Conservation (phyloP, 139 green algal species). For the Chlamydomonas applanata region DNA sequence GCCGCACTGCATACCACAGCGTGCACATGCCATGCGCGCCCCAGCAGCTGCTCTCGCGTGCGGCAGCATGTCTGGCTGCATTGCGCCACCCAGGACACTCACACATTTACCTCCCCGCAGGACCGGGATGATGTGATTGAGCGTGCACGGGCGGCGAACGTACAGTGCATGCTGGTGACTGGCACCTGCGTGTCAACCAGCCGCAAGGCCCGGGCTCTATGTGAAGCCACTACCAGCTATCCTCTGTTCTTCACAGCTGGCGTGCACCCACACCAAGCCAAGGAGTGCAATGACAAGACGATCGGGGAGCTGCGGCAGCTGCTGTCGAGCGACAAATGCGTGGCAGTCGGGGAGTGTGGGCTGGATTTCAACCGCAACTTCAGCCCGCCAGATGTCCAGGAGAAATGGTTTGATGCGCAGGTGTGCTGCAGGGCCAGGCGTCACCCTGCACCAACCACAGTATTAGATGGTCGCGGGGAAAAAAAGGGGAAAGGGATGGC, state of each 20-base stretch:
- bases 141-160: slow-evolving; percentile 30
- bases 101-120: slow-evolving; percentile 23
- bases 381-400: slow-evolving; percentile 64
- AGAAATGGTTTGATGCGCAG: slow-evolving; percentile 62
- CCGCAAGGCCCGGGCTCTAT: slow-evolving; percentile 28
- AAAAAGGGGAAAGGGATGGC: too few species aligned
- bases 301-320: slow-evolving; percentile 45
- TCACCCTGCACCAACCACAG: too few species aligned
- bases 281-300: slow-evolving; percentile 54
- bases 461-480: too few species aligned
- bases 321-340: slow-evolving; percentile 40
- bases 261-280: slow-evolving; percentile 77
- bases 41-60: too few species aligned
- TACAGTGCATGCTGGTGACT: slow-evolving; percentile 22
- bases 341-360: slow-evolving; percentile 65
- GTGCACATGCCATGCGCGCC: background rate
- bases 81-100: too few species aligned
- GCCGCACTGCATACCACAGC: too few species aligned
- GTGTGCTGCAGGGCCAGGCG: slow-evolving; percentile 18
- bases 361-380: slow-evolving; percentile 86
- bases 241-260: slow-evolving; percentile 73
- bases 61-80: background rate
- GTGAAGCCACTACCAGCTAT: slow-evolving; percentile 13
- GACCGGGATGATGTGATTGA: slow-evolving; percentile 56
- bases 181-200: slow-evolving; percentile 41